Conservation (phyloP, 768 basidiomycete species). For the Psilocybe azurescens region DNA sequence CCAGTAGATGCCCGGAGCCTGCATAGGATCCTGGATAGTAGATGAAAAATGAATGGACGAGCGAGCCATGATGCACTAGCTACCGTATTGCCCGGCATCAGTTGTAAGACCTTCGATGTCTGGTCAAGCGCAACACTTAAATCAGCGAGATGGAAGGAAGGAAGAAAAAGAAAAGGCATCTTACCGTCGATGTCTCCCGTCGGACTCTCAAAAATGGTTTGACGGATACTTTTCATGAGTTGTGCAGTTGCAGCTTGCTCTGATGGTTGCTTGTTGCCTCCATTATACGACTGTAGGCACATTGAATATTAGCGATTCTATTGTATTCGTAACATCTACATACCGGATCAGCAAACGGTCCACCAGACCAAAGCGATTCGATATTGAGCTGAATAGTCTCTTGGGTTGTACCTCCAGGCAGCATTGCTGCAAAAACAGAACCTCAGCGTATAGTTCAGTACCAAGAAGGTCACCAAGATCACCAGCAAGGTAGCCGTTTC, state of each 20-base stretch:
- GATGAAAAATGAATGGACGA: background rate
- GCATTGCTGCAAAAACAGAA: conserved; percentile 52
- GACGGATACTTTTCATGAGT: conserved; percentile 57
- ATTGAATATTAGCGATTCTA: background rate
- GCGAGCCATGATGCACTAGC: background rate
- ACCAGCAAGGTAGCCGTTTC: conserved; percentile 78
- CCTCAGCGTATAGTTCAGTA: background rate
- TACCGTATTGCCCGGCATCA: conserved; percentile 67
- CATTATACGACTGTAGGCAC: conserved; percentile 59
- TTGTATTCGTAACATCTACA: conserved; percentile 19
- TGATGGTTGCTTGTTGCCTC: conserved; percentile 63
- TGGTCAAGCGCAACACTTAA: conserved; percentile 24
- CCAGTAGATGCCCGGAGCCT: conserved; percentile 65
- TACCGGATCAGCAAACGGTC: conserved; percentile 71
- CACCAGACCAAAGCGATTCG: conserved; percentile 79
- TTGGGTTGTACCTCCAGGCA: conserved; percentile 62
- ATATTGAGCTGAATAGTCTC: conserved; percentile 76
- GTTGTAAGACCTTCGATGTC: conserved; percentile 60
- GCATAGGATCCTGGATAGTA: conserved; percentile 67
- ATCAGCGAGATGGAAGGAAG: background rate
- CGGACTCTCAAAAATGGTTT: conserved; percentile 60
- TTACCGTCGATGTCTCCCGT: conserved; percentile 65
- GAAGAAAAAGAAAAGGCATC: conserved; percentile 12
- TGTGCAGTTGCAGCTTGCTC: conserved; percentile 48
- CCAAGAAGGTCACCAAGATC: conserved; percentile 16